Evolutionary conservation across 192 early-diverging fungal species (phyloP), one percentile per base, ranked within the genome.

Genomic region (Mortierella alpina): DNA sequence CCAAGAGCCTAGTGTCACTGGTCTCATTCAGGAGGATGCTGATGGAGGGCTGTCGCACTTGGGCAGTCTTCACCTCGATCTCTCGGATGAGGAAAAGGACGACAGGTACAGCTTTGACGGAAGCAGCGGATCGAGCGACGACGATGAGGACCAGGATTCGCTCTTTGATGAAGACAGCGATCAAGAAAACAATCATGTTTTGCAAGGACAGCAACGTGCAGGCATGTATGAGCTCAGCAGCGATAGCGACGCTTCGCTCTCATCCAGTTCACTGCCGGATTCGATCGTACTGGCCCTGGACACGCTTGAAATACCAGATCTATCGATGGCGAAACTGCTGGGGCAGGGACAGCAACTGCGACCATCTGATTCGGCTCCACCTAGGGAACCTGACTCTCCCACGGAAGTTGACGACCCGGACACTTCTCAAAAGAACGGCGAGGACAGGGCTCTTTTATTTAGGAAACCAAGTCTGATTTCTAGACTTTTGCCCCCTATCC

Each of bases 291-390:
- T 79, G 45, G 76, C 76, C 8, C 31, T 79, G 42, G 76, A 79
- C 23, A 79, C 51, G 5, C 64, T 79, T 14, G 76, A 79, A 50
- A 79, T 79, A 23, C 76, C 69, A 0, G 76, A 79, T 22, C 53
- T 20, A 5, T 17, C 50, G 23, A 53, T 40, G 56, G 31, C 44
- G 11, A 55, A 8, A 48, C 44, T 63, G 41, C 49, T 39, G 9
- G 48, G 12, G 47, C 22, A 46, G 1, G 13, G 52, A 5, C 4
- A 41, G 7, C 48, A 41, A 4, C 23, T 41, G 22, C 15, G 11
- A 55, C 8, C 53, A 20, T 55, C 22, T 15, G 53, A 46, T 39
- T 9, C 59, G 15, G 1, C 2, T 9, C 40, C 45, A 8, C 60
- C 60, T 5, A 13, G 12, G 7, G 12, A 47, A 17, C 15, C 18